Evolutionary conservation across 164 flowering plant species (phyloP).

Genomic region (Nymphaea colorata): DNA sequence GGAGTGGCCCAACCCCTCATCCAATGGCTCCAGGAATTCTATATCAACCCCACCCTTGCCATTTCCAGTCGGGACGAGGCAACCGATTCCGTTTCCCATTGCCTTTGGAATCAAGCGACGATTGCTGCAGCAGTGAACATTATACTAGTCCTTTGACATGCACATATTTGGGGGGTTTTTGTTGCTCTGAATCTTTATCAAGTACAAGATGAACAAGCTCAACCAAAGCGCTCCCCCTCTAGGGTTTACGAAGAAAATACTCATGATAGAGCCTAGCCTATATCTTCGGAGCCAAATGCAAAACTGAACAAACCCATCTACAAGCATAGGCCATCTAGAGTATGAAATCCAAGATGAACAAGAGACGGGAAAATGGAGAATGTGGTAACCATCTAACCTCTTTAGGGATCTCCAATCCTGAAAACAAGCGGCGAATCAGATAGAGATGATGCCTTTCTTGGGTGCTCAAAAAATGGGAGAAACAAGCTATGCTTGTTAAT

Average conservation of each 20-base stretch:
- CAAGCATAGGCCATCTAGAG: background rate
- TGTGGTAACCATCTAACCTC: conserved; percentile 14
- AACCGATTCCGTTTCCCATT: conserved; percentile 28
- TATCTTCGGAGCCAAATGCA: background rate
- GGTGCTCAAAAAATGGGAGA: background rate
- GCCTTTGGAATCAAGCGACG: background rate
- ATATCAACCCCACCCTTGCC: conserved; percentile 20
- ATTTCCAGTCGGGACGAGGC: conserved; percentile 22
- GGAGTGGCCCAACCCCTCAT: conserved; percentile 66
- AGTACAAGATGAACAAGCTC: conserved; percentile 10
- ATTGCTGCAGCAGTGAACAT: background rate
- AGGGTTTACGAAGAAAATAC: conserved; percentile 12
- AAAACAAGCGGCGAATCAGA: background rate
- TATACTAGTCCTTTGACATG: conserved; percentile 5
- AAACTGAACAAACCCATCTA: background rate
- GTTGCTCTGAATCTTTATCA: conserved; percentile 19
- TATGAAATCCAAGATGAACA: background rate
- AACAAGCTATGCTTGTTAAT: background rate
- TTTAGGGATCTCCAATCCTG: background rate
- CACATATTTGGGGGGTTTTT: conserved; percentile 8
- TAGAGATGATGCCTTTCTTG: background rate
- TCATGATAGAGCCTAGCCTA: conserved; percentile 11
- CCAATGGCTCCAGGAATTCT: conserved; percentile 46
- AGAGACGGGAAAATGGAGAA: conserved; percentile 1
- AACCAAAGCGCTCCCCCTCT: conserved; percentile 10